phyloP scores from a whole-genome alignment of 768 basidiomycete species.

The Glaciozyma martinii region DNA sequence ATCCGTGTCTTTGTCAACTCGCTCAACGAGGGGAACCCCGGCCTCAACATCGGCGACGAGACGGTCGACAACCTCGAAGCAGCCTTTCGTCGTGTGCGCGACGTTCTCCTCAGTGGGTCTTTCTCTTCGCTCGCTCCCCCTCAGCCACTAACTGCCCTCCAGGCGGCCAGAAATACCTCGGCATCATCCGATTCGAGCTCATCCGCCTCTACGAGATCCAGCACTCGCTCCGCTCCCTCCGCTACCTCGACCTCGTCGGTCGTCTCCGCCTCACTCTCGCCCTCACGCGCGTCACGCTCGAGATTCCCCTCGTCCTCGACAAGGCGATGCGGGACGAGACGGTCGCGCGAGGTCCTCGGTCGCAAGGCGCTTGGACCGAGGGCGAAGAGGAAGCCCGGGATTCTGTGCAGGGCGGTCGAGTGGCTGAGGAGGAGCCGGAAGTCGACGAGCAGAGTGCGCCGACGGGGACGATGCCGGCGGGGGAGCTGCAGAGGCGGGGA shows the following conservation, averaged over 20 bases:
- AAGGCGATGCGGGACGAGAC: slow-evolving; percentile 50
- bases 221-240: slow-evolving; percentile 61
- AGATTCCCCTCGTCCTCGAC: slow-evolving; percentile 65
- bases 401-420: no score
- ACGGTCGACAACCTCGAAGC: slow-evolving; percentile 66
- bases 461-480: slow-evolving; percentile 4
- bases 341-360: background rate
- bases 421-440: no score
- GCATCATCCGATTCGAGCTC: slow-evolving; percentile 62
- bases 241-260: slow-evolving; percentile 67
- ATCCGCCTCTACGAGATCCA: slow-evolving; percentile 64
- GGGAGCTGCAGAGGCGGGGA: slow-evolving; percentile 27
- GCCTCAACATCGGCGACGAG: slow-evolving; percentile 66
- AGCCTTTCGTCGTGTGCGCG: slow-evolving; percentile 60
- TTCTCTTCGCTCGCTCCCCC: background rate
- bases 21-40: slow-evolving; percentile 69
- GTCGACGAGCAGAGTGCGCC: background rate
- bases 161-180: slow-evolving; percentile 58
- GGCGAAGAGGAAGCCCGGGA: background rate
- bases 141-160: background rate
- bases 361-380: background rate
- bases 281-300: slow-evolving; percentile 65
- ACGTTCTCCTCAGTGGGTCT: slow-evolving; percentile 59
- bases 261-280: slow-evolving; percentile 68
- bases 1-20: slow-evolving; percentile 64